These are phyloP conservation scores for Mallotus repandus DNA, from an alignment of 441 rosid species.

Conservation along the genomic window DNA sequence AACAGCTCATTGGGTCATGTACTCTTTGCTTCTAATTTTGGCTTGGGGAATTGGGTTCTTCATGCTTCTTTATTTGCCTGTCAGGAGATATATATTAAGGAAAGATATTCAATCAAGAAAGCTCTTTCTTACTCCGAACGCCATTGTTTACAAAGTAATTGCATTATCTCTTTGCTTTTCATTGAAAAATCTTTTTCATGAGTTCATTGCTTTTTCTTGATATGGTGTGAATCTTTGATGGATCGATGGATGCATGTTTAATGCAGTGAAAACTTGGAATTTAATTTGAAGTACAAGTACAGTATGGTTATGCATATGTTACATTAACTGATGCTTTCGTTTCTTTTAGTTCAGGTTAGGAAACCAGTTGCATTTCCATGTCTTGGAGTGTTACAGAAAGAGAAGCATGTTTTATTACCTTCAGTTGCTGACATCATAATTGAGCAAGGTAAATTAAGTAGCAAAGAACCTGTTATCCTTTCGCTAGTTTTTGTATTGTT, in stretches of 20 bases:
- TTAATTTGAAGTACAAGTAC: background rate
- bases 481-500: background rate
- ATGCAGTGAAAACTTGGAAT: background rate
- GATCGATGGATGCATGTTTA: background rate
- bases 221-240: background rate
- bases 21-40: conserved; percentile 52
- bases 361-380: conserved; percentile 68
- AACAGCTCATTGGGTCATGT: conserved; percentile 57
- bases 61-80: conserved; percentile 64
- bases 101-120: conserved; percentile 60
- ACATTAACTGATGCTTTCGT: conserved; percentile 8
- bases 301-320: background rate
- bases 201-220: background rate
- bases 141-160: conserved; percentile 64
- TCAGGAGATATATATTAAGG: conserved; percentile 55
- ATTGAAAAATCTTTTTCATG: background rate
- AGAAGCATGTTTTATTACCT: conserved; percentile 65
- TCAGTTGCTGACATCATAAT: conserved; percentile 62
- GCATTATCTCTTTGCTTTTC: background rate
- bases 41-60: conserved; percentile 72
- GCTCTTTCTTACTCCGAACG: conserved; percentile 62
- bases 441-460: conserved; percentile 53
- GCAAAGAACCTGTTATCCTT: background rate
- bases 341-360: conserved; percentile 41
- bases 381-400: conserved; percentile 64